Evolutionary conservation across 2,329 filamentous ascomycete species (phyloP).

Genomic region (Penicillium palitans): DNA sequence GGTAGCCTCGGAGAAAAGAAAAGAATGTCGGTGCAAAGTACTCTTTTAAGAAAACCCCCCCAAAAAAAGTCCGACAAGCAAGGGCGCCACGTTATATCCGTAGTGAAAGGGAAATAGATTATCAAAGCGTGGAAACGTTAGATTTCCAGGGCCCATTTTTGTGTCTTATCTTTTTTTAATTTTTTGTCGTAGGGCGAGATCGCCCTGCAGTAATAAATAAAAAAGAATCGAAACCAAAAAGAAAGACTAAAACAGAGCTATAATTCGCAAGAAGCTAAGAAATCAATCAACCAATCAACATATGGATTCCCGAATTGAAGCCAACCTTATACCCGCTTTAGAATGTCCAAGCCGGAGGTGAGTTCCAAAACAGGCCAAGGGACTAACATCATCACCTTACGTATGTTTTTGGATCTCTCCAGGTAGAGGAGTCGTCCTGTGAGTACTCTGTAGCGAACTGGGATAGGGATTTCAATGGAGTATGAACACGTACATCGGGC

Average conservation of each 20-base stretch:
- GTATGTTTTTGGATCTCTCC: conserved; percentile 19
- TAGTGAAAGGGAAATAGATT: not conserved
- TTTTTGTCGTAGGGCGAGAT: conserved; percentile 8
- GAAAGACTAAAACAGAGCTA: not conserved
- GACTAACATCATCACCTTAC: conserved; percentile 29
- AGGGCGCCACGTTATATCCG: not conserved
- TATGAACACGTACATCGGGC: not conserved
- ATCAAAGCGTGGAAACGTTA: not conserved
- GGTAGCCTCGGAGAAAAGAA: not conserved
- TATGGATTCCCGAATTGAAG: not conserved
- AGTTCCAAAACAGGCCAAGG: conserved; percentile 19
- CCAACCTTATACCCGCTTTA: conserved; percentile 10
- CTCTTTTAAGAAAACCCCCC: conserved; percentile 4
- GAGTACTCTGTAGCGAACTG: not conserved
- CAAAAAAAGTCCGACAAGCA: not conserved
- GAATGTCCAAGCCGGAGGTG: conserved; percentile 17
- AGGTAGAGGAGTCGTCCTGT: too few relatives aligned
- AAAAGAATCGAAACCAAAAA: not conserved
- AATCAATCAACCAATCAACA: conserved; percentile 4
- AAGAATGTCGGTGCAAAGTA: conserved; percentile 5
- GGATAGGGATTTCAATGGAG: not conserved
- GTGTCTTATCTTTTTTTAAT: not conserved
- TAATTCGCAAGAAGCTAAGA: not conserved
- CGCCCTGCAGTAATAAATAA: conserved; percentile 2
- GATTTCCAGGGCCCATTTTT: conserved; percentile 8